Percentiles rank a stretch among this genome's conserved stretches.
Conservation (phyloP, 768 basidiomycete genomes). For the Erythrobasidium yunnanense region DNA sequence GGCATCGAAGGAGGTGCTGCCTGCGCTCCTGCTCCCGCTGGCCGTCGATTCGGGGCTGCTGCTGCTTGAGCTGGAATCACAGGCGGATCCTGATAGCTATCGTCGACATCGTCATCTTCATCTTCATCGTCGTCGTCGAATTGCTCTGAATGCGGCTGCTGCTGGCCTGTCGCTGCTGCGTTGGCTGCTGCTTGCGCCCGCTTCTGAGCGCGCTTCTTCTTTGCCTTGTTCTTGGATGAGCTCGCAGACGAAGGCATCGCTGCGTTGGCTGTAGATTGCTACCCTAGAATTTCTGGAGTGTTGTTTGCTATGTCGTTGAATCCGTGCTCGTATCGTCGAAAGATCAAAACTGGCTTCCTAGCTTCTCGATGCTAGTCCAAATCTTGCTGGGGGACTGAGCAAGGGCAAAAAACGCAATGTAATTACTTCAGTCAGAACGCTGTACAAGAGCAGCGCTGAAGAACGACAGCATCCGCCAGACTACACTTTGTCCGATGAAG, state of each 20-base stretch:
- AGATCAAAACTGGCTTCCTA: too few relatives aligned
- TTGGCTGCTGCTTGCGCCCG: constrained; percentile 6
- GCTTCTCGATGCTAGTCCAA: too few relatives aligned
- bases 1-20: background rate
- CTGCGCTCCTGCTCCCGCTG: background rate
- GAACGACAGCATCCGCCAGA: too few relatives aligned
- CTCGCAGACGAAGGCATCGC: constrained; percentile 3
- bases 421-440: too few relatives aligned
- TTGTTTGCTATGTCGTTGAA: background rate
- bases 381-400: too few relatives aligned
- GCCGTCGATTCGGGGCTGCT: constrained; percentile 3
- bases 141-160: background rate
- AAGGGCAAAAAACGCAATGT: too few relatives aligned
- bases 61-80: background rate
- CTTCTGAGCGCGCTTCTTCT: constrained; percentile 11
- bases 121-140: constrained; percentile 7
- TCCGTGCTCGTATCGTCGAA: background rate
- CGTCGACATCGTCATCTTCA: constrained; percentile 13
- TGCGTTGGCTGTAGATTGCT: background rate
- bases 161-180: background rate
- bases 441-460: too few relatives aligned
- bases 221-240: constrained; percentile 19
- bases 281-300: background rate
- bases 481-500: too few relatives aligned
- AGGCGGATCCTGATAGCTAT: background rate